Evolutionary conservation across 2,329 filamentous ascomycete species (phyloP).

Genomic region (Phaeophleospora eucalypticola): DNA sequence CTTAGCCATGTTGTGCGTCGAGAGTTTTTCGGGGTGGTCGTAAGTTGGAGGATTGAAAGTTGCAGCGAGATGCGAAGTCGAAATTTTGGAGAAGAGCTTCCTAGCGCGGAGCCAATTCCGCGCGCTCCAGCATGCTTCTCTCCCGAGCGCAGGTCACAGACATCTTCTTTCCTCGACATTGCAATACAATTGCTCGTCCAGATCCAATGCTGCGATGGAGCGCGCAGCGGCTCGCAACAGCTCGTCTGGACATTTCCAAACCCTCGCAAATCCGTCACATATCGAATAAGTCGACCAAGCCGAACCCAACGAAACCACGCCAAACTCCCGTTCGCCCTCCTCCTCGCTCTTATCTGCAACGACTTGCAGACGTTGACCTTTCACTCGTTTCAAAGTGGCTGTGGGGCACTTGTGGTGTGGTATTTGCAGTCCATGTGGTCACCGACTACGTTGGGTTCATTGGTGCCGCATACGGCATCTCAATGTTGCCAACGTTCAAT

Average conservation of each 20-base stretch:
- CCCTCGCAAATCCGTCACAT: background rate
- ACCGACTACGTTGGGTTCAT: conserved; percentile 56
- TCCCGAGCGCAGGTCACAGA: no score
- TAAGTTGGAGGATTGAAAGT: background rate
- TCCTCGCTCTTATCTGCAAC: no score
- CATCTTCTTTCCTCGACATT: no score
- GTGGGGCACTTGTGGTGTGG: background rate
- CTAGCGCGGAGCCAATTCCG: conserved; percentile 3
- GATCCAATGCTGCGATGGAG: conserved; percentile 8
- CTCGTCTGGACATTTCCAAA: background rate
- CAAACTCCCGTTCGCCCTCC: background rate
- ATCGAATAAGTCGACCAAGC: conserved; percentile 1
- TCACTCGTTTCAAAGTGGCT: background rate
- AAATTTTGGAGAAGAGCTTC: conserved; percentile 1
- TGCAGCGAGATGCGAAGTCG: background rate
- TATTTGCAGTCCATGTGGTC: conserved; percentile 31
- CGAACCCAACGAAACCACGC: background rate
- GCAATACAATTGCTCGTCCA: background rate
- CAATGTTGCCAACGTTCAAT: conserved; percentile 83
- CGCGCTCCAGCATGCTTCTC: background rate
- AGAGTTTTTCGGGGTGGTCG: background rate
- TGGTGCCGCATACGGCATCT: conserved; percentile 63
- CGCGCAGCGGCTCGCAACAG: background rate
- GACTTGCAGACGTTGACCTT: no score
- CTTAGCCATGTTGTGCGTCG: conserved; percentile 41